Percentiles rank a stretch among this genome's conserved stretches.
Conservation (phyloP, 1,284 basidiomycete species). For the Trichosporon sp. region DNA sequence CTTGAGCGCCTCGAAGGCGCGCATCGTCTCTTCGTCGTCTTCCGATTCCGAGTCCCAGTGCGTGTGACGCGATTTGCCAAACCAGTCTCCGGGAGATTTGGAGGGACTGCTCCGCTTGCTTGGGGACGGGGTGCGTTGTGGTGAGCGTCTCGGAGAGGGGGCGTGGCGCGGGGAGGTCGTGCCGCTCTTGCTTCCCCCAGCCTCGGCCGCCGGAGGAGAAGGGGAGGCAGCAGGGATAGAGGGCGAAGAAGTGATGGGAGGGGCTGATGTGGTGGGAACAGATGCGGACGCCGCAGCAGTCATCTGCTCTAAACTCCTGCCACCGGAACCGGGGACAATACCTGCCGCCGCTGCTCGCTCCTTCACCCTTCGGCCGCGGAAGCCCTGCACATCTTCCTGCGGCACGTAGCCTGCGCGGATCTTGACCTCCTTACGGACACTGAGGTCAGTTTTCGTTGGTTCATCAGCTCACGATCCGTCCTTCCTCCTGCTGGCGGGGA, state of each 20-base stretch:
- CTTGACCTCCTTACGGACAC: constrained; percentile 84
- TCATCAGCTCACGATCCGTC: constrained; percentile 81
- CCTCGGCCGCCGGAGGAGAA: neutral
- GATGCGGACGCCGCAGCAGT: neutral
- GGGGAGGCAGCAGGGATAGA: neutral
- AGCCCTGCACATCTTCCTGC: constrained; percentile 85
- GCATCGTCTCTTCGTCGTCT: constrained; percentile 39
- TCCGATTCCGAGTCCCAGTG: constrained; percentile 44
- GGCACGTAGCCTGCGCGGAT: constrained; percentile 92
- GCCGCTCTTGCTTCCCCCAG: no score
- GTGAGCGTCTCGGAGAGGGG: no score
- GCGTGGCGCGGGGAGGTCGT: no score
- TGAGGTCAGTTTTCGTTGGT: constrained; percentile 50
- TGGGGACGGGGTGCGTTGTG: neutral
- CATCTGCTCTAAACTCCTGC: constrained; percentile 3
- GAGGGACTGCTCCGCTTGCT: neutral
- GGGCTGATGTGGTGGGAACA: no score
- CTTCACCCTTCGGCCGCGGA: constrained; percentile 73
- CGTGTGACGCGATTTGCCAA: constrained; percentile 9
- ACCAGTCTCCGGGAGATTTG: constrained; percentile 3
- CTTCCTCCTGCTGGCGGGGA: constrained; percentile 76
- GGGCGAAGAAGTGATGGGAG: neutral
- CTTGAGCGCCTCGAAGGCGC: constrained; percentile 35
- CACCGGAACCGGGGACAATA: constrained; percentile 43
- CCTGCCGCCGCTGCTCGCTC: constrained; percentile 65